phyloP scores from a whole-genome alignment of 129 eudicot genomes.

The Flaveria linearis region DNA sequence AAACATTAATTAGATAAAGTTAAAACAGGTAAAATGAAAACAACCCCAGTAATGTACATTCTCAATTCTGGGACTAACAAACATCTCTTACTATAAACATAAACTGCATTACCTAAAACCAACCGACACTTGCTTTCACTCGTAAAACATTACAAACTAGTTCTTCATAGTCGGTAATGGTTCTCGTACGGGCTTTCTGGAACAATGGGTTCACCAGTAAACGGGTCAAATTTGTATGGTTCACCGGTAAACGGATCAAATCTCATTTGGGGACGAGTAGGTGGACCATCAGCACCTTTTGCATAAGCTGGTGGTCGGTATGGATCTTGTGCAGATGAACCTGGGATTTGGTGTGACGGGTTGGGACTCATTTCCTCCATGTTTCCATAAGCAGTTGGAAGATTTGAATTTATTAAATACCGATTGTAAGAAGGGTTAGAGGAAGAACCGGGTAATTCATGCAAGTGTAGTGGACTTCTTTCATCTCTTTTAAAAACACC shows the following conservation, averaged over 20 bases:
- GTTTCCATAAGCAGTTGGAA: conserved; percentile 31
- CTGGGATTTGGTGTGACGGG: conserved; percentile 37
- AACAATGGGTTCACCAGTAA: conserved; percentile 83
- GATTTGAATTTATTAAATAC: conserved; percentile 29
- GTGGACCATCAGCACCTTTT: conserved; percentile 40
- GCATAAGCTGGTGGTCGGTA: conserved; percentile 35
- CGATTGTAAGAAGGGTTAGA: conserved; percentile 38
- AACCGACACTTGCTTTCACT: background rate
- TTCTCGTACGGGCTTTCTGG: conserved; percentile 45
- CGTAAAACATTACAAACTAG: conserved; percentile 17
- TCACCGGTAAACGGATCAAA: conserved; percentile 88
- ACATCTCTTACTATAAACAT: conserved; percentile 20
- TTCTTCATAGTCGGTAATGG: conserved; percentile 29
- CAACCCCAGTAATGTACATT: conserved; percentile 38
- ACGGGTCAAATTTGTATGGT: conserved; percentile 94
- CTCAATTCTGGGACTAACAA: conserved; percentile 20
- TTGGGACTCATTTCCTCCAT: conserved; percentile 44
- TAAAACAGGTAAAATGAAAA: conserved; percentile 10
- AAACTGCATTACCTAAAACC: conserved; percentile 19
- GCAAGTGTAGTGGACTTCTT: conserved; percentile 36
- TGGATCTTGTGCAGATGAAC: conserved; percentile 36
- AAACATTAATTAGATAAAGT: background rate
- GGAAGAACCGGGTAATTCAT: conserved; percentile 37
- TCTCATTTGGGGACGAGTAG: conserved; percentile 59
- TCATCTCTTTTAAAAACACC: conserved; percentile 46